Evolutionary conservation across 345 rosid species (phyloP).

Genomic region (Balakata baccata): DNA sequence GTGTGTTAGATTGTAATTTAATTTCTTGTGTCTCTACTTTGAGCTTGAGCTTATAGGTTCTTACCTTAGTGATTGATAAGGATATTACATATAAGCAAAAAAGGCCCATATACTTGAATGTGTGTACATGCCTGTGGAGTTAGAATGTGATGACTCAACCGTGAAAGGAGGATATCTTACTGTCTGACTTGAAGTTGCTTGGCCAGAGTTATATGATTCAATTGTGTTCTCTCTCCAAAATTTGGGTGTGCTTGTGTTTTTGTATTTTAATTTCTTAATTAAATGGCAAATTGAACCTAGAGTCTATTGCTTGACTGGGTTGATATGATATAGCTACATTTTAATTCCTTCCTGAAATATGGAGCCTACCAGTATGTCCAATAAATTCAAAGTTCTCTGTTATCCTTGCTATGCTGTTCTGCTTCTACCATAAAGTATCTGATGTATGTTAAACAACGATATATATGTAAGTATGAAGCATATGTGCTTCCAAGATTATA

Average conservation of each 20-base stretch:
- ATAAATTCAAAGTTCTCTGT: background rate
- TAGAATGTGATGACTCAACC: too few relatives aligned
- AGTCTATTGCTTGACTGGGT: background rate
- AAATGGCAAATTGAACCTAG: background rate
- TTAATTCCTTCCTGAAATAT: background rate
- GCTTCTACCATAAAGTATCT: too few relatives aligned
- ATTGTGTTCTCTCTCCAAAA: background rate
- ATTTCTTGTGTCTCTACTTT: background rate
- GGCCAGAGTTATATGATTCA: background rate
- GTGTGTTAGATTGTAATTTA: too few relatives aligned
- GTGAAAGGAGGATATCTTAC: too few relatives aligned
- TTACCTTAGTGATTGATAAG: background rate
- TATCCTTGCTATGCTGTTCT: too few relatives aligned
- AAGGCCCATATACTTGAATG: background rate
- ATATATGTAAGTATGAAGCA: slow-evolving; percentile 10
- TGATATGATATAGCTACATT: background rate
- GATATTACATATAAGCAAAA: background rate
- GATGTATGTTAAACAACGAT: background rate
- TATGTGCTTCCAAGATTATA: background rate
- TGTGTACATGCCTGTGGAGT: too few relatives aligned
- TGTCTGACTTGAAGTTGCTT: slow-evolving; percentile 7
- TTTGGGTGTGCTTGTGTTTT: background rate
- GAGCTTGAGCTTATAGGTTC: background rate
- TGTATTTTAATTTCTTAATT: background rate
- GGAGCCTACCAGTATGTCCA: background rate